These are phyloP conservation scores for Raphanus sativus DNA, from an alignment of 345 rosid genomes.

Conservation along the genomic window DNA sequence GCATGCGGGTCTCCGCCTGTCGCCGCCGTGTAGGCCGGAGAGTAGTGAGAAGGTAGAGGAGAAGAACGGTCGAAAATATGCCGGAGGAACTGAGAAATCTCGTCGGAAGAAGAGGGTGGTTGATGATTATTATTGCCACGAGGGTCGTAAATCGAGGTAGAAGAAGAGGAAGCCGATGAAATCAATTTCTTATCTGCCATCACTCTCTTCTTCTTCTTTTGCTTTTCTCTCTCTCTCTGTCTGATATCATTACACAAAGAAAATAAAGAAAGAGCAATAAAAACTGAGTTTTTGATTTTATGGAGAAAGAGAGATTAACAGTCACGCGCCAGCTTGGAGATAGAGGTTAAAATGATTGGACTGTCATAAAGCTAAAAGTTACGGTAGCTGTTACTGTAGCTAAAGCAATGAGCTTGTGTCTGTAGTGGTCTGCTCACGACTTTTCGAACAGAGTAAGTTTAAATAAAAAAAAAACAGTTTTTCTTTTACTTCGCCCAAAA, in stretches of 20 bases:
- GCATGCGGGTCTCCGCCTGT: conserved; percentile 28
- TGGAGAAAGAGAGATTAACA: neutral
- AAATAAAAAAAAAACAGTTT: neutral
- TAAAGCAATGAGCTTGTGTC: conserved; percentile 25
- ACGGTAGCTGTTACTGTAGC: conserved; percentile 39
- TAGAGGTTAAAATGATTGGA: conserved; percentile 46
- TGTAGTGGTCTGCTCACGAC: conserved; percentile 22
- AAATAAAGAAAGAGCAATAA: neutral
- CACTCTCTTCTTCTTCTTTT: neutral
- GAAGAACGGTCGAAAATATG: conserved; percentile 69
- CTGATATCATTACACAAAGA: neutral
- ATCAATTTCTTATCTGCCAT: conserved; percentile 44
- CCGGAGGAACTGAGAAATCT: conserved; percentile 65
- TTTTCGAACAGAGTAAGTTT: neutral
- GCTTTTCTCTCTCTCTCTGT: conserved; percentile 27
- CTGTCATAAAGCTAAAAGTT: conserved; percentile 32
- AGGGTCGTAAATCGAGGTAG: conserved; percentile 31
- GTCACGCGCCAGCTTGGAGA: neutral
- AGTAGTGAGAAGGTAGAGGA: conserved; percentile 41
- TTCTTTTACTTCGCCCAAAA: neutral
- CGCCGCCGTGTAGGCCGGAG: conserved; percentile 12
- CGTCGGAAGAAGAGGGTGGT: conserved; percentile 44
- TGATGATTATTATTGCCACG: neutral
- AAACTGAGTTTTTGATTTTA: conserved; percentile 30
- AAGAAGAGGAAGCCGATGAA: conserved; percentile 33